Conservation (phyloP, 768 basidiomycete species). For the Leccinellum albellum region DNA sequence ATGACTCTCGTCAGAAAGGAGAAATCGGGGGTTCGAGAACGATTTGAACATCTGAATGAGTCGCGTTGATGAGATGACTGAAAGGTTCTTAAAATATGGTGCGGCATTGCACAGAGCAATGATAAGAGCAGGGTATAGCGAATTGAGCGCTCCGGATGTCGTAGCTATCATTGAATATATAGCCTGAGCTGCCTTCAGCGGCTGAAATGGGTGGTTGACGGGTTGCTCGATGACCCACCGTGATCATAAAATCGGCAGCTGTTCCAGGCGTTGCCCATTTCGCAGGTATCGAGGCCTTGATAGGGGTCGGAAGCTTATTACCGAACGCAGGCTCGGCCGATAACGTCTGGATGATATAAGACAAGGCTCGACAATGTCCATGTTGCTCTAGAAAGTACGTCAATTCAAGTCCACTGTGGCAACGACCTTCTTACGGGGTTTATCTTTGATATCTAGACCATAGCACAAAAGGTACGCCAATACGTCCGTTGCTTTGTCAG, state of each 20-base stretch:
- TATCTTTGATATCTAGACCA: constrained; percentile 87
- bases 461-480: constrained; percentile 77
- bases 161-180: constrained; percentile 89
- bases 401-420: constrained; percentile 5
- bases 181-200: constrained; percentile 45
- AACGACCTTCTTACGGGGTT: constrained; percentile 56
- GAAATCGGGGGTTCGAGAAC: constrained; percentile 84
- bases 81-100: constrained; percentile 79
- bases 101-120: constrained; percentile 87
- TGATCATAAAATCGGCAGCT: constrained; percentile 83
- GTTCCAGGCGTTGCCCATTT: constrained; percentile 76
- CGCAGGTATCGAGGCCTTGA: constrained; percentile 63
- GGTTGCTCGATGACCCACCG: constrained; percentile 45
- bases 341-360: constrained; percentile 88
- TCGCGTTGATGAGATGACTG: constrained; percentile 76
- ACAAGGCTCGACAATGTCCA: constrained; percentile 82
- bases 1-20: constrained; percentile 92
- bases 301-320: constrained; percentile 56
- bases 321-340: constrained; percentile 84
- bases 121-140: constrained; percentile 88
- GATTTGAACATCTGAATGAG: constrained; percentile 88
- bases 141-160: constrained; percentile 75
- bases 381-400: constrained; percentile 65
- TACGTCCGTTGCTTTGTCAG: constrained; percentile 73
- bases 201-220: constrained; percentile 4